phyloP scores from a whole-genome alignment of 2,329 filamentous ascomycete genomes.

The Fusarium sororula region DNA sequence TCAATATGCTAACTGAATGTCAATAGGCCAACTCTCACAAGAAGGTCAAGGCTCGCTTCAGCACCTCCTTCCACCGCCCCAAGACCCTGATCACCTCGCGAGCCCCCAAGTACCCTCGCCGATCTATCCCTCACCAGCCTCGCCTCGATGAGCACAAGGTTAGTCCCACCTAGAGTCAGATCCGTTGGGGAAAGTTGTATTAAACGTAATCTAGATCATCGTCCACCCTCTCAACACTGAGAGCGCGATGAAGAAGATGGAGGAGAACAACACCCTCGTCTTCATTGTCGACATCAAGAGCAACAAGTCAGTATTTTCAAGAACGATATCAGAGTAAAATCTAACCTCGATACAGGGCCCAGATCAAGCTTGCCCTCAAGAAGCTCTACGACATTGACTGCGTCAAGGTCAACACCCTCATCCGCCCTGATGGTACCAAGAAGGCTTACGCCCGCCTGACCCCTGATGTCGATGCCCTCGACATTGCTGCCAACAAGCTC shows the following conservation, averaged over 20 bases:
- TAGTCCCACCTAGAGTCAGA: slow-evolving; percentile 48
- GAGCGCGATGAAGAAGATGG: slow-evolving; percentile 99
- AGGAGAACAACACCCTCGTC: slow-evolving; percentile 99
- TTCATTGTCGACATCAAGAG: slow-evolving; percentile 97
- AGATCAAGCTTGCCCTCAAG: slow-evolving; percentile 98
- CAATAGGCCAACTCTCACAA: slow-evolving; percentile 69
- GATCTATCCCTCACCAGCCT: slow-evolving; percentile 88
- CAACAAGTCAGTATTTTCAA: slow-evolving; percentile 67
- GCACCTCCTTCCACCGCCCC: slow-evolving; percentile 95
- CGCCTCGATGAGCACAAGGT: slow-evolving; percentile 98
- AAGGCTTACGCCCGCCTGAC: slow-evolving; percentile 98
- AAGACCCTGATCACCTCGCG: slow-evolving; percentile 95
- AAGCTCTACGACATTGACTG: slow-evolving; percentile 99
- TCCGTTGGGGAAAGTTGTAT: not conserved
- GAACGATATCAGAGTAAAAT: not conserved
- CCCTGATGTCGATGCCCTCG: slow-evolving; percentile 95
- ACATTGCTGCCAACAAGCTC: slow-evolving; percentile 99
- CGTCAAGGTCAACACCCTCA: slow-evolving; percentile 99
- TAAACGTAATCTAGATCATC: slow-evolving; percentile 66
- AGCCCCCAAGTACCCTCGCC: slow-evolving; percentile 94
- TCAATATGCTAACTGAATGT: not conserved
- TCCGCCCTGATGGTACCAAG: slow-evolving; percentile 97
- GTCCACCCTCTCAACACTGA: slow-evolving; percentile 99
- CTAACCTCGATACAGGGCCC: slow-evolving; percentile 67
- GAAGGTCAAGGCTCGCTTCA: slow-evolving; percentile 90